These are phyloP conservation scores for Globisporangium canariense DNA, from an alignment of 352 stramenopile species.

Conservation along the genomic window DNA sequence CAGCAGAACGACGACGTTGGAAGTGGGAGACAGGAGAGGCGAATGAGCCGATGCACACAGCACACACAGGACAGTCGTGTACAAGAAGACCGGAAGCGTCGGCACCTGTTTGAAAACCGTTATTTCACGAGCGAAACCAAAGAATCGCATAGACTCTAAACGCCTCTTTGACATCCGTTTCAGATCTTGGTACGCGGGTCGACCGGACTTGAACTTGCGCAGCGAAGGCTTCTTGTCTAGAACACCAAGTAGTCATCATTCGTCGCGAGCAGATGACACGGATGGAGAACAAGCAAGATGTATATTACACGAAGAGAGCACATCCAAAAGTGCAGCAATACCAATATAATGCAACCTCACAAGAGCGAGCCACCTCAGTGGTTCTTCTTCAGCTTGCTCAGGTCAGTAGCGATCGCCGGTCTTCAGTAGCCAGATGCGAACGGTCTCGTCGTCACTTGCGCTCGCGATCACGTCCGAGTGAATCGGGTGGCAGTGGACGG, in stretches of 20 bases:
- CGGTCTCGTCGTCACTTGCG: slow-evolving; percentile 72
- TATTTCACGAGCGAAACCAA: not conserved
- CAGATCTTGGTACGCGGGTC: not conserved
- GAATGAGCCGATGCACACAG: not conserved
- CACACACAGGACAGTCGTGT: not conserved
- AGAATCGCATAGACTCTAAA: no score
- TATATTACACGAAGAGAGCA: slow-evolving; percentile 11
- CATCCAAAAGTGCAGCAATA: not conserved
- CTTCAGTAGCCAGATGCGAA: slow-evolving; percentile 45
- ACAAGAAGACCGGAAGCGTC: slow-evolving; percentile 1
- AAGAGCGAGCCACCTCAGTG: not conserved
- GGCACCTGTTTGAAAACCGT: slow-evolving; percentile 1
- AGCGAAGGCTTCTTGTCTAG: no score
- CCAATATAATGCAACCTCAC: not conserved
- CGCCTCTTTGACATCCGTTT: not conserved
- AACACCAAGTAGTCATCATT: no score
- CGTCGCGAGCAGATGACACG: not conserved
- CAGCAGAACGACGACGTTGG: slow-evolving; percentile 1
- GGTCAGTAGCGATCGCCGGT: not conserved
- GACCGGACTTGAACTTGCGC: slow-evolving; percentile 2
- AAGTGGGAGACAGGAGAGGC: not conserved
- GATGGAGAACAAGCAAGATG: not conserved
- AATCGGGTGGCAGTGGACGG: slow-evolving; percentile 52
- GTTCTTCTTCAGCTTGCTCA: not conserved
- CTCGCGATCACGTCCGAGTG: slow-evolving; percentile 52